phyloP scores from a whole-genome alignment of 1,284 basidiomycete species.

The Spongispora temasekensis region DNA sequence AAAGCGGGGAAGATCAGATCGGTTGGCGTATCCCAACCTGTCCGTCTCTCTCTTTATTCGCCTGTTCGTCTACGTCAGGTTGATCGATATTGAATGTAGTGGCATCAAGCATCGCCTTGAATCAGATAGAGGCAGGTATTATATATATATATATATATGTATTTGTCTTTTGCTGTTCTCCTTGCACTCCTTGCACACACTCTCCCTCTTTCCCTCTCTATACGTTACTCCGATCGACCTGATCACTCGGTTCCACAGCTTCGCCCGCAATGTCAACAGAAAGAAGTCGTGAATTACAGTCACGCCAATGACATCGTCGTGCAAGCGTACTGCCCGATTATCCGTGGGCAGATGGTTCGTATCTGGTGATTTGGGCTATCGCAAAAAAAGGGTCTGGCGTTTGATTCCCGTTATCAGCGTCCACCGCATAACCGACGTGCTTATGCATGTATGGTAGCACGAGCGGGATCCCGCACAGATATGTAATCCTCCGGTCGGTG shows the following conservation, averaged over 20 bases:
- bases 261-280: conserved; percentile 84
- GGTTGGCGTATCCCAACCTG: conserved; percentile 83
- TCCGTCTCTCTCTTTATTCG: conserved; percentile 26
- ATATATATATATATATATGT: too few species aligned
- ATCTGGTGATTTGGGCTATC: conserved; percentile 53
- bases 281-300: conserved; percentile 79
- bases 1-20: conserved; percentile 65
- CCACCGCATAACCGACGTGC: too few species aligned
- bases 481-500: conserved; percentile 81
- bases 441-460: too few species aligned
- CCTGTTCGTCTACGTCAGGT: background rate
- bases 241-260: conserved; percentile 45
- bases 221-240: conserved; percentile 4
- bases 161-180: too few species aligned
- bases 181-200: too few species aligned
- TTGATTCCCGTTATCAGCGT: too few species aligned
- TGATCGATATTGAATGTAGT: conserved; percentile 45
- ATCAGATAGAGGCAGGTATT: conserved; percentile 79
- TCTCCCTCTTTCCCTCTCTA: conserved; percentile 1
- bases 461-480: conserved; percentile 67
- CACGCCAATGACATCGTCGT: conserved; percentile 65
- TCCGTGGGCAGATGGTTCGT: conserved; percentile 59
- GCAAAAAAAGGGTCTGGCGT: conserved; percentile 59
- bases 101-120: conserved; percentile 75
- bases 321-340: conserved; percentile 78